Base-by-base conservation (phyloP, 352 stramenopile genomes). In the Peronospora farinosa region DNA sequence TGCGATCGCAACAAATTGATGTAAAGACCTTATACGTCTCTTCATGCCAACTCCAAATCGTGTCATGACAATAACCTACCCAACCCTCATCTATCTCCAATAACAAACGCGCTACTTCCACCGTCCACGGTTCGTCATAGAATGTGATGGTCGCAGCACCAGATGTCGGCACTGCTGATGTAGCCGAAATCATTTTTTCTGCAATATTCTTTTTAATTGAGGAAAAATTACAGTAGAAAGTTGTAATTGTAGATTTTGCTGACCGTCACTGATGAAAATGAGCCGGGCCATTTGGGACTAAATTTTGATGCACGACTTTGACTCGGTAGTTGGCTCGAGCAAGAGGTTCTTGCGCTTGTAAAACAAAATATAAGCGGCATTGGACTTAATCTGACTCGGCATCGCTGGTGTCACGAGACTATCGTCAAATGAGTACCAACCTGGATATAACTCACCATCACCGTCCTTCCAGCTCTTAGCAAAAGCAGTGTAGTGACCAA, bases 401-500 rank as follows among this genome's bases (percentile, higher is more conserved):
- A 73, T 73, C 3, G 65, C 76, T 17, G 72, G 66, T 19, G 75
- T 72, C 53, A 91, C 79, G 17, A 79, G 56, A 51, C 79, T 88
- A 54, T 95, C 84, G 48, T 95, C 84, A 51, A 92, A 95, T 13
- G 69, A 82, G 62, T 86, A 93, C 82, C 84, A 95, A 17, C 74
- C 65, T 16, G 74, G 71, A 57, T 73, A 84, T 44, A 70, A 63
- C 44, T 84, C 72, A 35, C 58, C 58, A 45, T 80, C 65, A 13
- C 63, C 65, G 40, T 76, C 67, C 15, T 78, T 65, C 74, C 77
- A 88, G 52, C 71, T 87, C 45, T 75, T 78, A 32, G 75, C 84
- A 52, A 84, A 92, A 21, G 87, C 85, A 11, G 87, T 96, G 62
- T 96, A 96, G 63, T 96, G 87, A 12, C 87, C 87, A 47, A 90